Evolutionary conservation across 1,284 basidiomycete genomes (phyloP), one percentile per base, ranked within the genome.

Genomic region (Thelephora terrestris): DNA sequence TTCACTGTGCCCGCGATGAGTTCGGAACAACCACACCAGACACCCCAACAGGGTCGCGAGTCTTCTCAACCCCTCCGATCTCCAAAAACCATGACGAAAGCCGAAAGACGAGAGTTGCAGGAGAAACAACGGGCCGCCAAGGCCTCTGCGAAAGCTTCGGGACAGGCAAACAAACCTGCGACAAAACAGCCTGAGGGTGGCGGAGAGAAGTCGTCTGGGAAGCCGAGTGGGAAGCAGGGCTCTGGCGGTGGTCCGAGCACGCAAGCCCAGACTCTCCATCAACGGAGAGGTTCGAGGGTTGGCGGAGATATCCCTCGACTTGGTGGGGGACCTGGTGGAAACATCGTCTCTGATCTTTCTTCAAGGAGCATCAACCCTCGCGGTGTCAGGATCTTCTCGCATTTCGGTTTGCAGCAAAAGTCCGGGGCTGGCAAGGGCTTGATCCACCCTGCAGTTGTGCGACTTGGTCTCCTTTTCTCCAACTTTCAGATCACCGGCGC

Each of bases 401-500:
- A 90, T 64, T 90, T 90, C 64, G 85, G 84, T 38, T 64, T 82
- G 24, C 83, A 82, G 14, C 87, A 84, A 63, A 69, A 76, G 25
- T 68, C 73, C 25, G 71, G 68, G 24, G 66, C 69, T 23, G 71
- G 75, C 45, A 91, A 89, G 60, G 85, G 85, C 47, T 82, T 88
- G 56, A 85, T 95, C 55, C 82, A 96, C 67, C 88, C 87, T 57
- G 74, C 79, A 23, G 79, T 92, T 59, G 65, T 87, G 53, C 73
- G 83, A 47, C 77, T 93, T 21, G 90, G 84, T 16, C 68, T 92
- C 20, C 80, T 88, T 54, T 92, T 91, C 63, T 79, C 85, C 5
- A 81, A 86, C 55, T 92, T 92, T 71, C 84, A 81, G 61, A 87
- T 93, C 56, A 83, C 79, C 39, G 90, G 90, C 17, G 85, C 89